A percentile compares a stretch with the other conserved stretches of the same genome.
Evolutionary conservation across 257 asterid species (phyloP).

Genomic region (Solanum acaule): DNA sequence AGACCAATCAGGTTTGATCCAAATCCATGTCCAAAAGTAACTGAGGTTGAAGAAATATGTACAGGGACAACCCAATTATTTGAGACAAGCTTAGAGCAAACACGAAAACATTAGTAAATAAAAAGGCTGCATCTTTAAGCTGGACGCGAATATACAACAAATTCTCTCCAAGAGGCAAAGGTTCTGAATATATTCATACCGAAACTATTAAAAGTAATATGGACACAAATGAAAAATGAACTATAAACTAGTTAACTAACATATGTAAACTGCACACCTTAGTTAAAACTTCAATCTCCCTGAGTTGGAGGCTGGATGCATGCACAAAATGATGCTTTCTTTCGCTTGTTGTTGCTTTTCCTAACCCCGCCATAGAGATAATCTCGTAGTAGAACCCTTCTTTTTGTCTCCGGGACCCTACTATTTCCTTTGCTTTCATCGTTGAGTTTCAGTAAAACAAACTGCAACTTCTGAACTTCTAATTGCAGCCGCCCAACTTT

Average conservation of each 20-base stretch:
- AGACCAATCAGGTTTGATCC: not conserved
- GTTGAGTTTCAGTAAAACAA: constrained; percentile 32
- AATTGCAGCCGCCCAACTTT: constrained; percentile 43
- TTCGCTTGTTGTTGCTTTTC: constrained; percentile 16
- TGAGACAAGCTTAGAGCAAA: not conserved
- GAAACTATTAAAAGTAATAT: not conserved
- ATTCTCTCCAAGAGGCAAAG: not conserved
- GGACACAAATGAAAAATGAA: not conserved
- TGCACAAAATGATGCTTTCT: constrained; percentile 31
- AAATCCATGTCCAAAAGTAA: not conserved
- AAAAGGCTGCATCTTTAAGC: not conserved
- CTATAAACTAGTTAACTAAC: constrained; percentile 5
- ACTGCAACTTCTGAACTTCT: constrained; percentile 50
- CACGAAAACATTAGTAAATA: not conserved
- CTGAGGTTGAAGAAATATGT: not conserved
- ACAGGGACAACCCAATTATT: not conserved
- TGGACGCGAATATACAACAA: constrained; percentile 8
- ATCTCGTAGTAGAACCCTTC: constrained; percentile 34
- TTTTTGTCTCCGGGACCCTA: constrained; percentile 20
- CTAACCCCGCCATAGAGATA: constrained; percentile 35
- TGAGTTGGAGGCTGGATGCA: constrained; percentile 34
- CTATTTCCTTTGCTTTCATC: constrained; percentile 21
- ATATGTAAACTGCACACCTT: not conserved
- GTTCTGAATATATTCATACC: not conserved
- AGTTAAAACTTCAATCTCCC: constrained; percentile 15